phyloP scores from a whole-genome alignment of 2,329 filamentous ascomycete species.

The Uncinocarpus reesii region DNA sequence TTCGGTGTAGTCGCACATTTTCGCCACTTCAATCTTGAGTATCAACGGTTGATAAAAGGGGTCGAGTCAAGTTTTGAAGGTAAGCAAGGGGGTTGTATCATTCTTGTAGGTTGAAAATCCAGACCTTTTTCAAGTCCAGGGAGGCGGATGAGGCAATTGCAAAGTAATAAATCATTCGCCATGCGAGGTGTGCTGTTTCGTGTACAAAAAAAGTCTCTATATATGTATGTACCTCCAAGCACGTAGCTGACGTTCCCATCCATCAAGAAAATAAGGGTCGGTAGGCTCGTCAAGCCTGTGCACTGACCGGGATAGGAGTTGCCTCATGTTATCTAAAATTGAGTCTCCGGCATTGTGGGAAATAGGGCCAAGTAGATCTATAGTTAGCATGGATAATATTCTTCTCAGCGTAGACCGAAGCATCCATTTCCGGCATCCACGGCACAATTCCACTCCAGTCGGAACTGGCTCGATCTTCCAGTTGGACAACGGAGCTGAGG shows the following conservation, averaged over 20 bases:
- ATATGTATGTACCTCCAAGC: neutral
- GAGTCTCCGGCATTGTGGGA: constrained; percentile 2
- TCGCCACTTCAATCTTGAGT: constrained; percentile 8
- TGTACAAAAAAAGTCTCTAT: neutral
- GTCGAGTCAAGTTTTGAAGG: neutral
- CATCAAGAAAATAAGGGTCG: constrained; percentile 7
- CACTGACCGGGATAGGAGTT: constrained; percentile 6
- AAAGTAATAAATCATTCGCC: constrained; percentile 6
- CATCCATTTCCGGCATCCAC: constrained; percentile 9
- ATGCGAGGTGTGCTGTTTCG: constrained; percentile 7
- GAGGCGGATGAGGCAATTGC: constrained; percentile 1
- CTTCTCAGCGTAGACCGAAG: constrained; percentile 1
- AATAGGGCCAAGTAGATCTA: constrained; percentile 5
- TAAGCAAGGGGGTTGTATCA: neutral
- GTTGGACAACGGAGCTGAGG: constrained; percentile 8
- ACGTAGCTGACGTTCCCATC: constrained; percentile 2
- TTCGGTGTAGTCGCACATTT: constrained; percentile 51
- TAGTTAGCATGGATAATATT: constrained; percentile 2
- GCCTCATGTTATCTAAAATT: constrained; percentile 4
- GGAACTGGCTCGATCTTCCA: constrained; percentile 4
- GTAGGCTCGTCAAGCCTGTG: neutral
- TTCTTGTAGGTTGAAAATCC: constrained; percentile 1
- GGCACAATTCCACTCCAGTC: neutral
- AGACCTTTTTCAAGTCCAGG: neutral
- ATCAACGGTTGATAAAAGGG: neutral